Evolutionary conservation across 345 rosid genomes (phyloP).

Genomic region (Eucalyptus curtisii): DNA sequence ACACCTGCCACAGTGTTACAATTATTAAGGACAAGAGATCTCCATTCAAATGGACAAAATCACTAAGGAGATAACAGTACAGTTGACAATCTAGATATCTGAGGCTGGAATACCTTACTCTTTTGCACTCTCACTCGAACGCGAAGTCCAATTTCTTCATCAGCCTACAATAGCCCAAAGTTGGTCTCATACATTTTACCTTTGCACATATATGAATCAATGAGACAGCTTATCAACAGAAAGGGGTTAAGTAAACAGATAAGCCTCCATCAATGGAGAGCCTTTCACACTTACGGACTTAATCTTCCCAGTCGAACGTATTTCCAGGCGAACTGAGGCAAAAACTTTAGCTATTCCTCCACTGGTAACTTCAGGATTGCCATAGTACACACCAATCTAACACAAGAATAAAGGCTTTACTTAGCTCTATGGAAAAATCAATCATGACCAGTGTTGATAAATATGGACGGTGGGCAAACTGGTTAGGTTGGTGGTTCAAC

Average conservation of each 20-base stretch:
- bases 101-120: constrained; percentile 60
- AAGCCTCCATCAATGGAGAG: neutral
- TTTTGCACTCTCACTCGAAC: constrained; percentile 95
- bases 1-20: constrained; percentile 36
- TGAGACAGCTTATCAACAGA: neutral
- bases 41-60: neutral
- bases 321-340: constrained; percentile 91
- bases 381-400: constrained; percentile 94
- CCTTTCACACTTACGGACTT: constrained; percentile 59
- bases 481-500: neutral
- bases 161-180: constrained; percentile 32
- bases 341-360: constrained; percentile 95
- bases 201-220: neutral
- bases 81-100: neutral
- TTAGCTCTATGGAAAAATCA: neutral
- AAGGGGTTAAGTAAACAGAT: neutral
- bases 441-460: neutral
- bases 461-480: neutral
- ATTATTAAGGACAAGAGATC: neutral
- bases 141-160: constrained; percentile 83
- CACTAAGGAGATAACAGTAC: neutral
- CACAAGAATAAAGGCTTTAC: neutral
- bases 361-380: constrained; percentile 97
- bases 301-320: constrained; percentile 90
- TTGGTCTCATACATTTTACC: constrained; percentile 1